Evolutionary conservation across 495 filamentous ascomycete genomes (phyloP).

Genomic region (Lophium mytilinum): DNA sequence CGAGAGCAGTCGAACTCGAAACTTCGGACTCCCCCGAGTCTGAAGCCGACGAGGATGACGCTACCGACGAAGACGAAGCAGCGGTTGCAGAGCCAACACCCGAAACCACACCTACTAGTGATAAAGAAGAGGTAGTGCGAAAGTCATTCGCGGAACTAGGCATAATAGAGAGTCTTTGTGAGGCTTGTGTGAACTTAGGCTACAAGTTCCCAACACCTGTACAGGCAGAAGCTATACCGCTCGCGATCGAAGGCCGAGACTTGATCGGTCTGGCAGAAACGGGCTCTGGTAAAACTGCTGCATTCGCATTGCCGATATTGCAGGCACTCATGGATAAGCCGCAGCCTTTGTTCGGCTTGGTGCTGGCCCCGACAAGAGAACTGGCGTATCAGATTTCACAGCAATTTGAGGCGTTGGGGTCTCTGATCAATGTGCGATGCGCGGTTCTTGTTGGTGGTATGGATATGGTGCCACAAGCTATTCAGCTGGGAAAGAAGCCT

Average conservation of each 20-base stretch:
- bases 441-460: conserved; percentile 83
- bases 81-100: not conserved
- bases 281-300: conserved; percentile 86
- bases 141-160: conserved; percentile 80
- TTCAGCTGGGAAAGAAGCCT: conserved; percentile 84
- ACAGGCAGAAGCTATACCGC: conserved; percentile 46
- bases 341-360: conserved; percentile 64
- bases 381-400: conserved; percentile 84
- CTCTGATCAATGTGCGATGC: conserved; percentile 69
- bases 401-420: conserved; percentile 73
- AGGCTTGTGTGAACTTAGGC: conserved; percentile 71
- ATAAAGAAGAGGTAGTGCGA: not conserved
- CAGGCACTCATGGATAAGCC: conserved; percentile 74
- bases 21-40: not conserved
- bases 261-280: conserved; percentile 92
- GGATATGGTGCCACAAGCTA: conserved; percentile 86
- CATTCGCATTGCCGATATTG: conserved; percentile 76
- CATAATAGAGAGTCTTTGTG: conserved; percentile 77
- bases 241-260: conserved; percentile 74
- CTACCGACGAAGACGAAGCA: conserved; percentile 12
- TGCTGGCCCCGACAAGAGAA: conserved; percentile 88
- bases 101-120: not conserved
- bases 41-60: conserved; percentile 1
- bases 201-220: conserved; percentile 63
- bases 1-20: not conserved